phyloP scores from a whole-genome alignment of 2,329 filamentous ascomycete genomes.

The Scedosporium minutisporum region DNA sequence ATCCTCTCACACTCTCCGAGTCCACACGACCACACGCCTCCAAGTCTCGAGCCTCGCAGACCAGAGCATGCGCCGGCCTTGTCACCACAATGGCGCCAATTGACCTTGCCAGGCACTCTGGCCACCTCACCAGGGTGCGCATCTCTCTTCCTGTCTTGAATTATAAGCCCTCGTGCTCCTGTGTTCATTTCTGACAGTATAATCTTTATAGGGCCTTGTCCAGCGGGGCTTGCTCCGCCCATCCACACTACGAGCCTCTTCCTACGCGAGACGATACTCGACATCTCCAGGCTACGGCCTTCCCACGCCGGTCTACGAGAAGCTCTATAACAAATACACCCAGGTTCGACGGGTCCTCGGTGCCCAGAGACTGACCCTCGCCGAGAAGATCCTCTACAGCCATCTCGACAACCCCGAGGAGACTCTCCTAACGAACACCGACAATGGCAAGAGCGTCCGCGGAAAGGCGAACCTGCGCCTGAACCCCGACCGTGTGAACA shows the following conservation, averaged over 20 bases:
- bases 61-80: neutral
- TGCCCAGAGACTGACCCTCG: constrained; percentile 62
- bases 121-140: constrained; percentile 36
- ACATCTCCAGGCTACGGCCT: constrained; percentile 28
- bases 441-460: constrained; percentile 74
- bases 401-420: constrained; percentile 87
- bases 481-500: constrained; percentile 93
- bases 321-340: constrained; percentile 66
- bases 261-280: constrained; percentile 25
- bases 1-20: neutral
- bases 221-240: constrained; percentile 18
- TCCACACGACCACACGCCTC: no score
- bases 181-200: no score
- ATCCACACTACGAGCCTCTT: constrained; percentile 19
- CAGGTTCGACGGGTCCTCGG: constrained; percentile 68
- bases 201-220: constrained; percentile 24
- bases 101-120: constrained; percentile 38
- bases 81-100: constrained; percentile 36
- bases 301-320: constrained; percentile 63
- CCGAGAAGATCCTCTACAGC: constrained; percentile 97
- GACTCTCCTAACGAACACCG: constrained; percentile 70
- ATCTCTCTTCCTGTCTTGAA: neutral
- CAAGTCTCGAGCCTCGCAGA: neutral
- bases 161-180: no score
- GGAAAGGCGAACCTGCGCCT: constrained; percentile 90